phyloP scores from a whole-genome alignment of 768 basidiomycete species.

The Rhizopogon vinicolor region DNA sequence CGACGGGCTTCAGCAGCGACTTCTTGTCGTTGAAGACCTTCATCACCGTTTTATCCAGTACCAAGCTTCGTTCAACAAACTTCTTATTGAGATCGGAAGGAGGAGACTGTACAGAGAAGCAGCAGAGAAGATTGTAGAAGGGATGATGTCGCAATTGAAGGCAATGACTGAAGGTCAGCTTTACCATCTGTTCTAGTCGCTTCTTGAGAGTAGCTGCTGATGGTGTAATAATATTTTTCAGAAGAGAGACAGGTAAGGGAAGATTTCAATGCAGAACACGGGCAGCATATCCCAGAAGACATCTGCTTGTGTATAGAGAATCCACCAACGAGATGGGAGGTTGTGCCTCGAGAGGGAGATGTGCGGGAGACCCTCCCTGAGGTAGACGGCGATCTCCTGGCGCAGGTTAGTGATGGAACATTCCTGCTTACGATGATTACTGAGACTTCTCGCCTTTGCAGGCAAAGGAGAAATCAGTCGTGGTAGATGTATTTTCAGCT shows the following conservation, averaged over 20 bases:
- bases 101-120: slow-evolving; percentile 63
- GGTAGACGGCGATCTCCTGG: slow-evolving; percentile 54
- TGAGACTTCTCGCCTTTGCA: slow-evolving; percentile 5
- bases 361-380: slow-evolving; percentile 54
- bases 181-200: background rate
- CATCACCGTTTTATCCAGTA: slow-evolving; percentile 66
- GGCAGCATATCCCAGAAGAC: slow-evolving; percentile 71
- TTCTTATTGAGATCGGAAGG: slow-evolving; percentile 69
- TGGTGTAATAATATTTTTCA: slow-evolving; percentile 20
- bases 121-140: slow-evolving; percentile 57
- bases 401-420: slow-evolving; percentile 38
- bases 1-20: slow-evolving; percentile 51
- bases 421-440: background rate
- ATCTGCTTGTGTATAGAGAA: slow-evolving; percentile 76
- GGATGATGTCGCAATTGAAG: slow-evolving; percentile 61
- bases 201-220: background rate
- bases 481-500: slow-evolving; percentile 11
- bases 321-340: slow-evolving; percentile 68
- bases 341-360: slow-evolving; percentile 55
- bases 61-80: slow-evolving; percentile 66
- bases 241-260: slow-evolving; percentile 65
- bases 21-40: slow-evolving; percentile 59
- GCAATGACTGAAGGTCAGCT: slow-evolving; percentile 61
- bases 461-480: slow-evolving; percentile 24
- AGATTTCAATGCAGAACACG: slow-evolving; percentile 71